Evolutionary conservation across 352 stramenopile genomes (phyloP).

Genomic region (Globisporangium rhizosaccharum): DNA sequence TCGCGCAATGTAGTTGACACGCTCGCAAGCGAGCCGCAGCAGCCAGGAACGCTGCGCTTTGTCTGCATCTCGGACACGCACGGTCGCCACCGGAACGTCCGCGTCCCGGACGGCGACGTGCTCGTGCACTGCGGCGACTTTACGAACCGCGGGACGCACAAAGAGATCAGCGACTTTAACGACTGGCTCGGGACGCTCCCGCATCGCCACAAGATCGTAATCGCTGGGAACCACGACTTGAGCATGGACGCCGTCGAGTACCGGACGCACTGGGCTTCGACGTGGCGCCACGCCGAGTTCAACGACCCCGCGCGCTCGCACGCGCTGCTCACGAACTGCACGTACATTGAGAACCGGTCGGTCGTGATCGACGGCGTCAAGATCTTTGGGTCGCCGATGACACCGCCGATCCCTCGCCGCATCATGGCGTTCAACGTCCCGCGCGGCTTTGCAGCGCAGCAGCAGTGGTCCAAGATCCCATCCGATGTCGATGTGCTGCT

Average conservation of each 20-base stretch:
- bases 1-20: constrained; percentile 20
- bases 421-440: constrained; percentile 71
- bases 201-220: constrained; percentile 71
- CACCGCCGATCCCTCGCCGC: constrained; percentile 53
- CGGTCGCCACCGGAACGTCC: constrained; percentile 62
- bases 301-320: constrained; percentile 52
- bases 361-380: constrained; percentile 66
- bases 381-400: constrained; percentile 79
- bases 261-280: constrained; percentile 53
- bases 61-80: constrained; percentile 85
- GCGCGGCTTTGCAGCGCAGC: constrained; percentile 49
- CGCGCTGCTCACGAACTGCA: constrained; percentile 60
- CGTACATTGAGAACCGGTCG: constrained; percentile 71
- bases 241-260: constrained; percentile 73
- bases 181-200: constrained; percentile 71
- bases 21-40: constrained; percentile 34
- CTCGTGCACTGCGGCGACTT: constrained; percentile 91
- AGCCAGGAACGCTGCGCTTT: constrained; percentile 52
- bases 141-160: constrained; percentile 63
- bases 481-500: constrained; percentile 82
- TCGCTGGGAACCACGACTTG: constrained; percentile 81
- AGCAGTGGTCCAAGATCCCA: constrained; percentile 71
- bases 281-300: constrained; percentile 50
- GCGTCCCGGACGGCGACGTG: constrained; percentile 67
- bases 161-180: constrained; percentile 71